Percentiles rank a stretch among this genome's conserved stretches.
Evolutionary conservation across 1,284 basidiomycete species (phyloP).

Genomic region (Chondrostereum purpureum): DNA sequence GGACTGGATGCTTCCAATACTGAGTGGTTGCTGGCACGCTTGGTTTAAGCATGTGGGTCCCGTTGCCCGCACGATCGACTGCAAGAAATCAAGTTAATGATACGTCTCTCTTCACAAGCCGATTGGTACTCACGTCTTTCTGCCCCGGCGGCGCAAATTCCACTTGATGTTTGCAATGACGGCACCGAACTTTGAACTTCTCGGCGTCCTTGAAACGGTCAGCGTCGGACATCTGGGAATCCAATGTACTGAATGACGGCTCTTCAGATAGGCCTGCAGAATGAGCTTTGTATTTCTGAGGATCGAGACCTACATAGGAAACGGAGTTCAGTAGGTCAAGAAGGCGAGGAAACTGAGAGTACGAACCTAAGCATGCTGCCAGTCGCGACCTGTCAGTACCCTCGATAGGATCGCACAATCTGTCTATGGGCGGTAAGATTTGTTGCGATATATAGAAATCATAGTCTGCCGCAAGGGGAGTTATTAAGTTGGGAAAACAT

Average conservation of each 20-base stretch:
- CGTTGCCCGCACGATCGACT: slow-evolving; percentile 41
- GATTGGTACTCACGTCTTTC: slow-evolving; percentile 37
- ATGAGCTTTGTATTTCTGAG: slow-evolving; percentile 55
- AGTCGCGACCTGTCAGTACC: slow-evolving; percentile 89
- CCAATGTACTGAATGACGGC: slow-evolving; percentile 73
- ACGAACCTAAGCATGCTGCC: slow-evolving; percentile 88
- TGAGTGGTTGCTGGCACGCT: slow-evolving; percentile 55
- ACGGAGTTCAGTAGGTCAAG: not conserved
- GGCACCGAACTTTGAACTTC: slow-evolving; percentile 70
- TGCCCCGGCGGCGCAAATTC: slow-evolving; percentile 65
- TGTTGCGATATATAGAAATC: slow-evolving; percentile 92
- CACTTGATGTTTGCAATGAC: slow-evolving; percentile 58
- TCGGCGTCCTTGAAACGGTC: slow-evolving; percentile 79
- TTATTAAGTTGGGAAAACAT: slow-evolving; percentile 6
- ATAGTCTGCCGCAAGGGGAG: slow-evolving; percentile 80
- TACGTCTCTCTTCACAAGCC: not conserved
- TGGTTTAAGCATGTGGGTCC: slow-evolving; percentile 45
- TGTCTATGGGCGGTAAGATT: slow-evolving; percentile 90
- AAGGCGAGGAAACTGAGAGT: not conserved
- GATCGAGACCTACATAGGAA: slow-evolving; percentile 67
- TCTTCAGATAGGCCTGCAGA: slow-evolving; percentile 48
- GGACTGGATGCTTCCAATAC: slow-evolving; percentile 59
- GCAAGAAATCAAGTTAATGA: slow-evolving; percentile 30
- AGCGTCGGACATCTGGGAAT: slow-evolving; percentile 85
- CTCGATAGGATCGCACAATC: slow-evolving; percentile 94